Conservation (phyloP, 805 yeast genomes). For the Candida wancherniae region DNA sequence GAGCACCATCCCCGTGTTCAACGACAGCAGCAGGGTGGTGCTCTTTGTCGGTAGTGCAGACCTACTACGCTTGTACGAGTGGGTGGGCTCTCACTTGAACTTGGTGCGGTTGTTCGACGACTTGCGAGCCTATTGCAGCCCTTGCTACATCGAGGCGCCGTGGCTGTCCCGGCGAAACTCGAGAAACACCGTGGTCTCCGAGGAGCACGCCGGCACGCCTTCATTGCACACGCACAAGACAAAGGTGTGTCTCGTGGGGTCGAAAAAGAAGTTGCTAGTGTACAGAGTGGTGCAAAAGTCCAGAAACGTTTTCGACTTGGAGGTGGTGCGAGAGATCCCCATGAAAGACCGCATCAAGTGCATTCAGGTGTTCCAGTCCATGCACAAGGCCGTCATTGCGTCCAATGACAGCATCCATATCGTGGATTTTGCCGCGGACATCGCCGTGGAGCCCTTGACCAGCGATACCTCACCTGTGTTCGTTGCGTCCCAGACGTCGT, state of each 20-base stretch:
- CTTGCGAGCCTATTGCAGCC: slow-evolving; percentile 6
- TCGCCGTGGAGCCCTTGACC: slow-evolving; percentile 14
- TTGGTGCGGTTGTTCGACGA: slow-evolving; percentile 28
- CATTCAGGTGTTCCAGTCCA: slow-evolving; percentile 12
- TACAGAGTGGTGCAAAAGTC: slow-evolving; percentile 26
- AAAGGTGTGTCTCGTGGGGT: no score
- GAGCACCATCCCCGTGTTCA: slow-evolving; percentile 13
- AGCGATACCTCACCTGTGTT: slow-evolving; percentile 18
- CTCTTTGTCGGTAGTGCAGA: slow-evolving; percentile 24
- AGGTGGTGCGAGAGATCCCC: slow-evolving; percentile 19
- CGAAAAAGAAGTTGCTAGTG: slow-evolving; percentile 27
- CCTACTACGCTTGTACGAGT: slow-evolving; percentile 21
- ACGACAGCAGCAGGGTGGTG: slow-evolving; percentile 20
- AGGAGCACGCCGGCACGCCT: slow-evolving; percentile 5
- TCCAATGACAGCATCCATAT: slow-evolving; percentile 23
- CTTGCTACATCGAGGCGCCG: no score
- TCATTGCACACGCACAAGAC: background rate
- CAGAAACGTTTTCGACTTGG: slow-evolving; percentile 27
- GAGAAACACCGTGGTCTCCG: no score
- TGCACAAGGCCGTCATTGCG: slow-evolving; percentile 15
- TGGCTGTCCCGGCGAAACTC: no score
- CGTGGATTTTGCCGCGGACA: slow-evolving; percentile 20
- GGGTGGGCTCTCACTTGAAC: slow-evolving; percentile 32
- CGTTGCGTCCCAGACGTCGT: slow-evolving; percentile 20
- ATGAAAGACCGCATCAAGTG: slow-evolving; percentile 30